Evolutionary conservation across 2,329 filamentous ascomycete species (phyloP), one percentile per base, ranked within the genome.

Genomic region (Triangularia verruculosa): DNA sequence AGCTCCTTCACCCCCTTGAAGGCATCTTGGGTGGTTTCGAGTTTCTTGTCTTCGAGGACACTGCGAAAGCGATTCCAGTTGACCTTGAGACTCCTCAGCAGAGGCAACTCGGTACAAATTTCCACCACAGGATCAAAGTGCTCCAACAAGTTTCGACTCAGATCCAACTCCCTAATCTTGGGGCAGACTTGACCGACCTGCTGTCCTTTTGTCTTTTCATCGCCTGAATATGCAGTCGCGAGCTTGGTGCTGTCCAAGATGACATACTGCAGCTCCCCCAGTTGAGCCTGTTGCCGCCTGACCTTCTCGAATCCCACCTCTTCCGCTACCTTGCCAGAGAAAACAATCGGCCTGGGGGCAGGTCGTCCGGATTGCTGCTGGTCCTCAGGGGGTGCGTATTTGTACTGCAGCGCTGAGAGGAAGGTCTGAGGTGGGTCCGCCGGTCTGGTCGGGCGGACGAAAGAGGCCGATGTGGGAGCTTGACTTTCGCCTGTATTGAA

Each of bases 261-360:
- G 57, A 96, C 88, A 61, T 93, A 88, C 69, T 84, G 89, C 64
- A 98, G 82, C 70, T 95, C 91, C 61, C 89, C 81, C 30, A 98
- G 80, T 72, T 89, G 82, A 69, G 93, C 89, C 72, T 96, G 88
- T 76, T 93, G 87, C 68, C 84, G 84, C 52, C 90, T 86, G 69
- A 97, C 92, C 80, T 97, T 97, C 70, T 96, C 93, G 70, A 98
- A 98, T 28, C 95, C 95, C 32, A 98, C 86, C 78, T 98, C 94
- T 78, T 98, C 90, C 4, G 92, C 94, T 17, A 93, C 85, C 77
- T 98, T 98, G 39, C 77, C 91, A 78, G 81, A 96, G 82, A 82
- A 89, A 61, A 82, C 78, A 66, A 96, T 89, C 57, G 86, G 81
- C 57, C 82, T 80, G 6, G 39, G 39, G 3, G 39, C 39, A 2